These are phyloP conservation scores for Beauveria sp. DNA, from an alignment of 2,329 filamentous ascomycete genomes.

Conservation along the genomic window DNA sequence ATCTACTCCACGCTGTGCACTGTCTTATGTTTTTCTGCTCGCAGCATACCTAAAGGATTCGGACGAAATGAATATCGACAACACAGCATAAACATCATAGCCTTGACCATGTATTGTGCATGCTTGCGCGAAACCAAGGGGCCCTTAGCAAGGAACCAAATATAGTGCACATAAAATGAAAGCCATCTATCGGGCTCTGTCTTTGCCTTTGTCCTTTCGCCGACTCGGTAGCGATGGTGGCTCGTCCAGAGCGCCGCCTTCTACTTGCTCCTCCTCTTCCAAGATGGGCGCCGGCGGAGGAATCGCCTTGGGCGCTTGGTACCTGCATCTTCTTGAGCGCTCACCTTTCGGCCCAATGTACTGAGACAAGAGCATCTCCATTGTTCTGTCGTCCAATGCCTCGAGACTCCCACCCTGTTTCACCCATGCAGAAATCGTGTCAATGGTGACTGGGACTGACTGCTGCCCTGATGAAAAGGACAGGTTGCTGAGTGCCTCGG, in stretches of 20 bases:
- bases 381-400: background rate
- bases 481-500: background rate
- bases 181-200: background rate
- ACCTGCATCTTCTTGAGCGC: background rate
- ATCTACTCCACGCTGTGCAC: background rate
- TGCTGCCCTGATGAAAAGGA: background rate
- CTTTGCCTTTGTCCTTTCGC: background rate
- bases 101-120: background rate
- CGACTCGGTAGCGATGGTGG: background rate
- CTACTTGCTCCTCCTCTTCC: background rate
- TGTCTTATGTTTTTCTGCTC: no score
- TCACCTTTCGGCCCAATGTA: background rate
- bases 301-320: background rate
- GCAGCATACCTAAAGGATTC: background rate
- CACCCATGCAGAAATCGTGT: background rate
- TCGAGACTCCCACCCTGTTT: background rate
- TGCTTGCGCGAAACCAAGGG: background rate
- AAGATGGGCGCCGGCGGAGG: slow-evolving; percentile 1
- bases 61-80: background rate
- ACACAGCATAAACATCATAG: no score
- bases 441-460: background rate
- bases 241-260: background rate
- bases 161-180: no score
- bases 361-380: background rate
- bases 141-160: no score